phyloP scores from a whole-genome alignment of 208 protist species.

The Crithidia expoeki region DNA sequence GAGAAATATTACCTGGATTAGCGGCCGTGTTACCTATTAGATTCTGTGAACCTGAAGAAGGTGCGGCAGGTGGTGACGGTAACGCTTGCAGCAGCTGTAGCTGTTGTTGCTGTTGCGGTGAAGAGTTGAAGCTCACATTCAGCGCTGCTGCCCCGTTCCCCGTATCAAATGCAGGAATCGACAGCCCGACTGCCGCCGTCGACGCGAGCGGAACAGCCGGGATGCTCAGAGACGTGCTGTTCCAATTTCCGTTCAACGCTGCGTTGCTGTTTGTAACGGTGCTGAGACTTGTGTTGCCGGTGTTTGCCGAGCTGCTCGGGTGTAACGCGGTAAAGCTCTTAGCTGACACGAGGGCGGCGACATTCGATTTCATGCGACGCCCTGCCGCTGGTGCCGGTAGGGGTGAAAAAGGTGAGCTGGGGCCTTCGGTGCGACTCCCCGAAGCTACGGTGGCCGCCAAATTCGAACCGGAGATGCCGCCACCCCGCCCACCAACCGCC shows the following conservation, averaged over 20 bases:
- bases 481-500: neutral
- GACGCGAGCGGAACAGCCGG: neutral
- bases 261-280: conserved; percentile 6
- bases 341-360: conserved; percentile 6
- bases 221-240: neutral
- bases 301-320: neutral
- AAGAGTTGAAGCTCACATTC: conserved; percentile 7
- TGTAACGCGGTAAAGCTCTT: neutral
- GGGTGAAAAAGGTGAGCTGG: neutral
- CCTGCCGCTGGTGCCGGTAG: neutral
- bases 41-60: neutral
- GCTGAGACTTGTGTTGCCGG: conserved; percentile 4
- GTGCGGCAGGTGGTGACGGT: neutral
- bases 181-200: neutral
- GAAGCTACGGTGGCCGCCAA: neutral
- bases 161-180: conserved; percentile 4
- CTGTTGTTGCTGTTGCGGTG: neutral
- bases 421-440: neutral
- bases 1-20: neutral
- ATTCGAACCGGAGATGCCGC: neutral
- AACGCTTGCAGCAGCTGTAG: neutral
- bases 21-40: neutral
- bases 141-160: conserved; percentile 6
- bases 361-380: conserved; percentile 23
- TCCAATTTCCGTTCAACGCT: neutral